These are phyloP conservation scores for Thielaviopsis cerberus DNA, from an alignment of 2,329 filamentous ascomycete species.

Conservation along the genomic window DNA sequence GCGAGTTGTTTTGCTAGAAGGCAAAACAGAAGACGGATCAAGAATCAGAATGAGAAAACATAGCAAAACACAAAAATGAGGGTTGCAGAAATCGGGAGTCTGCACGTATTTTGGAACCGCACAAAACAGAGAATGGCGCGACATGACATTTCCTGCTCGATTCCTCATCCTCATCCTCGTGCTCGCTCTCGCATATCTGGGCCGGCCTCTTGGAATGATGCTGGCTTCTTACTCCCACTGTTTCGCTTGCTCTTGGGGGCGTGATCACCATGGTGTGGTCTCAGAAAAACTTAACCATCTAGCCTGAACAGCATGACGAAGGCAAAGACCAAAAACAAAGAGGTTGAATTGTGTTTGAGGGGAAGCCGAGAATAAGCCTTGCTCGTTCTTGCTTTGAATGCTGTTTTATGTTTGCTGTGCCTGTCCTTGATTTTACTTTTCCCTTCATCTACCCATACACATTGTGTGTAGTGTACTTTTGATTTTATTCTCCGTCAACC, in stretches of 20 bases:
- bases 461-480: too few species aligned
- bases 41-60: neutral
- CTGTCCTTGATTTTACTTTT: neutral
- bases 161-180: neutral
- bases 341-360: neutral
- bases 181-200: neutral
- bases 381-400: neutral
- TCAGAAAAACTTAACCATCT: neutral
- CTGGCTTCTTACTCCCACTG: neutral
- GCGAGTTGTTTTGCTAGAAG: neutral
- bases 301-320: neutral
- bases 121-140: too few species aligned
- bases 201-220: neutral
- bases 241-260: neutral
- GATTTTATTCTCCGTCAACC: too few species aligned
- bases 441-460: too few species aligned
- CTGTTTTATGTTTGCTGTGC: neutral
- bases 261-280: neutral
- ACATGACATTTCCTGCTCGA: neutral
- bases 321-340: neutral
- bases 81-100: neutral
- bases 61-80: neutral
- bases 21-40: neutral
- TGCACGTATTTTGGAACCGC: neutral
- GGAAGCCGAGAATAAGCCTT: neutral